Conservation (phyloP, 345 rosid species). For the Firmiana major region DNA sequence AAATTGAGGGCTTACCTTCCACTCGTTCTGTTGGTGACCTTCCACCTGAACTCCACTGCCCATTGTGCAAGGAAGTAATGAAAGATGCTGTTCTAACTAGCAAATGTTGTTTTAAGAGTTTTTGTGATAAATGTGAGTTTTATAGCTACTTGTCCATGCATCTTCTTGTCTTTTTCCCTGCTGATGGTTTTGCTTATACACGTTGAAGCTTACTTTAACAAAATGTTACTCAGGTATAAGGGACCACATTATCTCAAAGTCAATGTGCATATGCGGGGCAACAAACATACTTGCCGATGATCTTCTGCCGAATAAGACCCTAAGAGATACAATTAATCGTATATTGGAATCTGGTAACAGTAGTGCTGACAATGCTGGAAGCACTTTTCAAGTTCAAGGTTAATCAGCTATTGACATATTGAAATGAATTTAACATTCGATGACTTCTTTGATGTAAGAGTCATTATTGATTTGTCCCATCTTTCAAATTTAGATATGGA, state of each 20-base stretch:
- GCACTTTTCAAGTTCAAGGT: constrained; percentile 88
- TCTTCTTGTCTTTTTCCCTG: not conserved
- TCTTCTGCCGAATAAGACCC: constrained; percentile 93
- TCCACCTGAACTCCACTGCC: constrained; percentile 95
- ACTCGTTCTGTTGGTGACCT: constrained; percentile 89
- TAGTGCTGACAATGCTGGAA: constrained; percentile 81
- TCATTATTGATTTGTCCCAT: constrained; percentile 10
- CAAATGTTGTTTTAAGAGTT: constrained; percentile 87
- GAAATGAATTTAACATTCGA: constrained; percentile 7
- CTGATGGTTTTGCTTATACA: not conserved
- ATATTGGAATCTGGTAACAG: constrained; percentile 90
- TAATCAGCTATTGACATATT: constrained; percentile 10
- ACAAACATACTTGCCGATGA: constrained; percentile 85
- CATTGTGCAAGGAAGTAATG: constrained; percentile 92
- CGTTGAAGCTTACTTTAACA: constrained; percentile 2
- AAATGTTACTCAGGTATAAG: constrained; percentile 66
- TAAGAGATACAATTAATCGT: constrained; percentile 88
- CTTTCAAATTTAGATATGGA: constrained; percentile 56
- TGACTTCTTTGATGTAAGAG: constrained; percentile 13
- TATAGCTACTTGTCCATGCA: not conserved
- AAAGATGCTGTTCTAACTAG: constrained; percentile 91
- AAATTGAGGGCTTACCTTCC: constrained; percentile 90
- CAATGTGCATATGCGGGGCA: constrained; percentile 86
- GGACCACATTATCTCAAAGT: constrained; percentile 69
- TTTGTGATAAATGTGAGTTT: constrained; percentile 74